Base-by-base conservation (phyloP, 805 yeast species). In the Lachancea dasiensis region DNA sequence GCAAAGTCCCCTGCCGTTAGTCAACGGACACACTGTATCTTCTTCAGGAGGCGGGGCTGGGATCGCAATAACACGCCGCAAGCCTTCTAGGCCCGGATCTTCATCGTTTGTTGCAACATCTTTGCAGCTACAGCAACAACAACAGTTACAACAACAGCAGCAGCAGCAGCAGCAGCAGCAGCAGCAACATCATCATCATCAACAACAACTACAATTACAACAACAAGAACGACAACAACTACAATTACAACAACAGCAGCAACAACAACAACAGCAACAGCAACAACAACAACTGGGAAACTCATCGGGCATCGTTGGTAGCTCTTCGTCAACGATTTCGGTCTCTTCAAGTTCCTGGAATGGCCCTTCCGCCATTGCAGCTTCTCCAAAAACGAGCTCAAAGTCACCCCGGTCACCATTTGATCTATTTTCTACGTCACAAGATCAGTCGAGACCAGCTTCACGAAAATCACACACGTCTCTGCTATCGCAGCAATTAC, bases 401-500 rank as follows among this genome's bases (percentile, higher is more conserved):
- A 34, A 44, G 14, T 50, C 51, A 8, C 43, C 56, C 25, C 47
- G 52, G 24, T 36, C 49, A 19, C 46, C 48, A 6, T 43, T 51
- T 24, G 56, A 51, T 23, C 36, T 47, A 6, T 50, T 47, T 24
- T 38, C 44, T 5, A 36, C 47, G 7, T 41, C 48, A 5, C 44
- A 29, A n/a, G 46, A 44, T 9, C 43, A 48, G 7, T 34, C 51
- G 6, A 40, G 44, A n/a, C 28, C 46, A 5, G 39, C 44, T 15
- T 45, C 52, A 7, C 50, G 43, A 14, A 51, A 49, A 29, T 41
- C 53, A 7, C 62, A 56, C 21, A 58, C 61, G 3, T 61, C 65
- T 6, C 40, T 61, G 25, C 33, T 61, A 19, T 59, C 64, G 2
- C 65, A 61, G 34, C 64, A 59, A 38, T 32, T 59, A 17, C 61